Evolutionary conservation across 2,329 filamentous ascomycete species (phyloP).

Genomic region (Ceratocystis smalleyi): DNA sequence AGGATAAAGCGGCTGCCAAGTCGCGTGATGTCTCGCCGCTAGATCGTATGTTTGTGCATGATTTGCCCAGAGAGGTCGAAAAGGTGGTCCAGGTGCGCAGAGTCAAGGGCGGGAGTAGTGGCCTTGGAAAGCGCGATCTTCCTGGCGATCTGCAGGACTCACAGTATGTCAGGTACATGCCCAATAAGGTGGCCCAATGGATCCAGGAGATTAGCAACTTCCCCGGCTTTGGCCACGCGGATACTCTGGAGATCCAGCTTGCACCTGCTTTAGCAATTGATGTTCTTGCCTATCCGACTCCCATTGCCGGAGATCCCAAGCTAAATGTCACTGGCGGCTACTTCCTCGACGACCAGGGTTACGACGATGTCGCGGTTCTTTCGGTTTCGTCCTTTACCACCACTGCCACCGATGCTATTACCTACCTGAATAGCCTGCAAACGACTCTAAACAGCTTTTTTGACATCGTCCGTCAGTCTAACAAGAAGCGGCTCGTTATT

Average conservation of each 20-base stretch:
- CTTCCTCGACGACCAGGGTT: constrained; percentile 24
- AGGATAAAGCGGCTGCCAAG: constrained; percentile 5
- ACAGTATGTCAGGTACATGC: constrained; percentile 1
- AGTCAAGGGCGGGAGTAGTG: not conserved
- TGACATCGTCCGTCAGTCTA: constrained; percentile 26
- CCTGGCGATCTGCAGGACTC: not conserved
- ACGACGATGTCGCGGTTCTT: constrained; percentile 25
- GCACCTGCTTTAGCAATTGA: not conserved
- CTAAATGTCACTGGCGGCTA: constrained; percentile 24
- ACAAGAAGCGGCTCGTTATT: constrained; percentile 45
- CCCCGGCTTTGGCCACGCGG: not conserved
- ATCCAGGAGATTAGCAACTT: not conserved
- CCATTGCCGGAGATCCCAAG: constrained; percentile 22
- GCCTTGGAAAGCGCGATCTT: constrained; percentile 8
- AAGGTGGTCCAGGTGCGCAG: not conserved
- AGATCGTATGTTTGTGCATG: constrained; percentile 4
- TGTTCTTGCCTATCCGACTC: constrained; percentile 22
- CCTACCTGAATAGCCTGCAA: constrained; percentile 23
- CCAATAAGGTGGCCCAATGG: not conserved
- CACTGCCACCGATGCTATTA: constrained; percentile 16
- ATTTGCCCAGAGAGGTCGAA: constrained; percentile 22
- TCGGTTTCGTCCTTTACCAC: constrained; percentile 21
- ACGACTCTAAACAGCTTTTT: constrained; percentile 22
- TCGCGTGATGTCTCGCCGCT: constrained; percentile 20
- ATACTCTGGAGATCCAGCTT: not conserved